phyloP scores from a whole-genome alignment of 441 rosid genomes.

The Erodium chrysanthum region DNA sequence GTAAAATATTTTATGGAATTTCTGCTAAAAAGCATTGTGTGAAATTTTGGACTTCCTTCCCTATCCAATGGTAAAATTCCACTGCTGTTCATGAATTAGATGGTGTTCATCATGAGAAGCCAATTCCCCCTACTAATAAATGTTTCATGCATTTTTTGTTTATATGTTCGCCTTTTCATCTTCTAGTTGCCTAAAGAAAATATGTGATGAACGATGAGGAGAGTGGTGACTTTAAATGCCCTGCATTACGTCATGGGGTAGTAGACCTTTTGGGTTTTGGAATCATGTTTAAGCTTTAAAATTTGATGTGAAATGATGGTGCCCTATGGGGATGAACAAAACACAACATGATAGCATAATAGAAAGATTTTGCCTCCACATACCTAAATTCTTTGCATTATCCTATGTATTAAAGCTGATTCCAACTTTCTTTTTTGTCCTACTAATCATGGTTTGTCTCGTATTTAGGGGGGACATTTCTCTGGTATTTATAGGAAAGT shows the following conservation, averaged over 20 bases:
- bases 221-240: background rate
- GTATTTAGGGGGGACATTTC: constrained; percentile 90
- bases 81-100: background rate
- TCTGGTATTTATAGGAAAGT: constrained; percentile 99
- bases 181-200: too few relatives aligned
- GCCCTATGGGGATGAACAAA: background rate
- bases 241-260: background rate
- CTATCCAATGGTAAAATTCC: background rate
- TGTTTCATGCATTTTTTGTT: background rate
- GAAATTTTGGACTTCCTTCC: background rate
- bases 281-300: background rate
- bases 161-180: too few relatives aligned
- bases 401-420: background rate
- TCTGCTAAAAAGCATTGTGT: background rate
- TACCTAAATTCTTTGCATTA: background rate
- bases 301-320: background rate
- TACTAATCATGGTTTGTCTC: constrained; percentile 15
- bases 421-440: background rate
- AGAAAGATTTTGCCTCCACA: background rate
- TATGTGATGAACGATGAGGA: background rate
- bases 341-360: background rate
- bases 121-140: background rate
- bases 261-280: background rate
- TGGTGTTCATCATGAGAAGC: background rate
- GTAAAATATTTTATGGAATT: background rate